These are phyloP conservation scores for Vaccinium darrowii DNA, from an alignment of 148 eudicot genomes.

Conservation along the genomic window DNA sequence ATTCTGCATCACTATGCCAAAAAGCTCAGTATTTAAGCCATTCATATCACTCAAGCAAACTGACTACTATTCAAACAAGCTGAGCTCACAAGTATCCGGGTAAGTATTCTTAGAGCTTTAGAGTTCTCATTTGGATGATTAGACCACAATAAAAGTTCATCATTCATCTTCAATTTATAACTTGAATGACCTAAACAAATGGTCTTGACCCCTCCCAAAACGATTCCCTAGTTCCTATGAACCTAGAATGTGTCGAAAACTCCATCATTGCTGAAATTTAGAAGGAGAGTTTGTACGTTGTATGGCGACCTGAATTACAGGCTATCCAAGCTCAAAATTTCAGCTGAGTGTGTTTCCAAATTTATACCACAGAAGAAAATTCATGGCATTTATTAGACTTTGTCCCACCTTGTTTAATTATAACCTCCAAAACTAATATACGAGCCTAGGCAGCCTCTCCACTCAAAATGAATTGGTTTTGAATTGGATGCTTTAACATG, in stretches of 20 bases:
- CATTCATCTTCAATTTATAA: not conserved
- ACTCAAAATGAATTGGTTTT: too few relatives aligned
- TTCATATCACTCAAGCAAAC: not conserved
- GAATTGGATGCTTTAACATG: too few relatives aligned
- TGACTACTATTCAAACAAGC: not conserved
- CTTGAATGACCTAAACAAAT: not conserved
- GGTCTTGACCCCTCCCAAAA: not conserved
- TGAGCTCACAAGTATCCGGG: not conserved
- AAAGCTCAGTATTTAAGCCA: not conserved
- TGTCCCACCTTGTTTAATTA: too few relatives aligned
- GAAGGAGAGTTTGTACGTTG: not conserved
- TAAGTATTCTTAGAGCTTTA: not conserved
- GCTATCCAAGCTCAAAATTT: not conserved
- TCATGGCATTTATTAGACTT: too few relatives aligned
- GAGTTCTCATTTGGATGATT: not conserved
- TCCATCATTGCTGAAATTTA: not conserved
- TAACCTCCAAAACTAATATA: too few relatives aligned
- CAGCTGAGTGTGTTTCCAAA: not conserved
- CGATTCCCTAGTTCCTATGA: not conserved
- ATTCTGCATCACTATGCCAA: not conserved
- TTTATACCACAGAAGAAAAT: not conserved
- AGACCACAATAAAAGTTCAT: not conserved
- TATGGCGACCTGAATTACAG: not conserved
- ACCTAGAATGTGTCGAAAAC: not conserved
- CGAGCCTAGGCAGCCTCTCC: too few relatives aligned